These are phyloP conservation scores for Colletotrichum noveboracense DNA, from an alignment of 2,329 filamentous ascomycete genomes.

Conservation along the genomic window DNA sequence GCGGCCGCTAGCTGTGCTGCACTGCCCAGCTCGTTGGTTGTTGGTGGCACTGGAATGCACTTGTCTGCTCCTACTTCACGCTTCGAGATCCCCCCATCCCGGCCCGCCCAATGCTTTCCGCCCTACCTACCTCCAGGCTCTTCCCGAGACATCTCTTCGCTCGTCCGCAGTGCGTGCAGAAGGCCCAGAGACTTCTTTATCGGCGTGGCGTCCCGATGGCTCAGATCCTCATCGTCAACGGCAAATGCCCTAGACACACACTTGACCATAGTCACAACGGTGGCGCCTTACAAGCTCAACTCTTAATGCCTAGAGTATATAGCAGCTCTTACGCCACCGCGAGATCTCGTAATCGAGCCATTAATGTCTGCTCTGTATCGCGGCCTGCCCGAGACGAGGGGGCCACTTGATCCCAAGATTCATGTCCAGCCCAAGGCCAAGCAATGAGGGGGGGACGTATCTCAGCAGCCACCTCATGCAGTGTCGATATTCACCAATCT, in stretches of 20 bases:
- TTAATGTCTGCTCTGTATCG: neutral
- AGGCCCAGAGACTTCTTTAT: slow-evolving; percentile 3
- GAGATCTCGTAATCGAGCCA: slow-evolving; percentile 13
- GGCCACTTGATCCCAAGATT: neutral
- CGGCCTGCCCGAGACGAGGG: slow-evolving; percentile 8
- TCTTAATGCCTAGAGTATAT: neutral
- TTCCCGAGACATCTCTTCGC: neutral
- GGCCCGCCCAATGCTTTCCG: neutral
- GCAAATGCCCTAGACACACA: neutral
- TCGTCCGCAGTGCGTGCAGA: neutral
- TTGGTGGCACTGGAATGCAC: neutral
- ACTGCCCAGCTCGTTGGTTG: neutral
- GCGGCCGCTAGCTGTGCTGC: neutral
- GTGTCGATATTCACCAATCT: neutral
- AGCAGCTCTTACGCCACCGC: neutral
- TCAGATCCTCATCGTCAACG: slow-evolving; percentile 15
- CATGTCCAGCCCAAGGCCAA: neutral
- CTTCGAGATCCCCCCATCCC: neutral
- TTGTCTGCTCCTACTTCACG: neutral
- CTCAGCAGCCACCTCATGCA: neutral
- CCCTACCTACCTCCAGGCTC: neutral
- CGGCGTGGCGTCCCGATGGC: slow-evolving; percentile 1
- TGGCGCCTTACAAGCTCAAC: neutral
- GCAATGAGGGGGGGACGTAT: neutral
- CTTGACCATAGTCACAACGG: slow-evolving; percentile 7